These are phyloP conservation scores for Trichoderma citrinoviride DNA, from an alignment of 2,329 filamentous ascomycete genomes.

Conservation along the genomic window DNA sequence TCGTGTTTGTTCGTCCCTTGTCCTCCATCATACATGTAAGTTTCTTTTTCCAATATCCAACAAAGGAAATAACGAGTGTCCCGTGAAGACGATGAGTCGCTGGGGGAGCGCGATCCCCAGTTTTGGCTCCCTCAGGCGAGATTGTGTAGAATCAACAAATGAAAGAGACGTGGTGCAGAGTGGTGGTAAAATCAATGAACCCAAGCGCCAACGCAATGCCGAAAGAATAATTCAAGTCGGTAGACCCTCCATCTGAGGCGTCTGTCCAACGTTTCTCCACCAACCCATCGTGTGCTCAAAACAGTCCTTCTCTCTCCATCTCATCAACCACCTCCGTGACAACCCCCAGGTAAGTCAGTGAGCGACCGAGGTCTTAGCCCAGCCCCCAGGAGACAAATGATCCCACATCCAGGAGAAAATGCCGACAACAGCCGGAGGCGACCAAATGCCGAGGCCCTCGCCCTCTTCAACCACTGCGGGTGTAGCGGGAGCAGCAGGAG, in stretches of 20 bases:
- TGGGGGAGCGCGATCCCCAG: not conserved
- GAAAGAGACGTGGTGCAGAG: conserved; percentile 5
- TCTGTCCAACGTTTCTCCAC: not conserved
- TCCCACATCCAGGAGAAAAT: conserved; percentile 23
- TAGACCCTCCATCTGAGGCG: not conserved
- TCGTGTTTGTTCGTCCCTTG: not conserved
- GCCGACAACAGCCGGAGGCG: conserved; percentile 19
- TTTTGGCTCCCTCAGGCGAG: not conserved
- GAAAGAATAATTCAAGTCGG: not conserved
- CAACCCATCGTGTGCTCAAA: not conserved
- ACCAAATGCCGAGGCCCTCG: conserved; percentile 19
- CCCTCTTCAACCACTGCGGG: conserved; percentile 13
- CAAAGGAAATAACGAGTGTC: conserved; percentile 16
- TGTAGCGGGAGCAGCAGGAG: not conserved
- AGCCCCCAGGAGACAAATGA: conserved; percentile 3
- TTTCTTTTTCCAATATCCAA: not conserved
- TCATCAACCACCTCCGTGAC: not conserved
- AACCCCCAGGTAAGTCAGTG: not conserved
- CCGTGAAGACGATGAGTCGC: conserved; percentile 18
- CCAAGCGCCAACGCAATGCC: conserved; percentile 16
- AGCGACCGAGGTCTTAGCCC: conserved; percentile 1
- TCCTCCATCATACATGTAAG: not conserved
- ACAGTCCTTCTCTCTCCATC: not conserved
- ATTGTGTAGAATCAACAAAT: not conserved
- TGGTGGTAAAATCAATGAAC: conserved; percentile 13